These are phyloP conservation scores for Dactylorhiza incarnata DNA, from an alignment of 106 monocot genomes.

Conservation along the genomic window DNA sequence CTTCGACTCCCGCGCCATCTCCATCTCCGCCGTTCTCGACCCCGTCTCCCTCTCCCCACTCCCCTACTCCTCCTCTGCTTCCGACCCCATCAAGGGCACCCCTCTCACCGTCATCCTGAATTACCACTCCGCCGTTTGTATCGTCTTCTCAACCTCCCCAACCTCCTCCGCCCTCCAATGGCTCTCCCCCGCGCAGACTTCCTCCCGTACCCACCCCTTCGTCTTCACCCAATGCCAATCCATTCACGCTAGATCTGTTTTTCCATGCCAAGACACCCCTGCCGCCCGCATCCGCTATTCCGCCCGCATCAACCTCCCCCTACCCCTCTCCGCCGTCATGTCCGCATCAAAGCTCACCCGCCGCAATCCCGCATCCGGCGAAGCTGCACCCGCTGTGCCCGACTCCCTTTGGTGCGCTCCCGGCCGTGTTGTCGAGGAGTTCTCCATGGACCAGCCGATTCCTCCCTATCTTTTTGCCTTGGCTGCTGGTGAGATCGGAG, in stretches of 20 bases:
- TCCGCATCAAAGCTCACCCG: slow-evolving; percentile 46
- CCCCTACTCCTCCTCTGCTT: slow-evolving; percentile 29
- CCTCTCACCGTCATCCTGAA: slow-evolving; percentile 49
- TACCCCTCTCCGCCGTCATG: slow-evolving; percentile 58
- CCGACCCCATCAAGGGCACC: slow-evolving; percentile 40
- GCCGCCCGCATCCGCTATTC: slow-evolving; percentile 69
- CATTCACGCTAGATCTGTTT: slow-evolving; percentile 84
- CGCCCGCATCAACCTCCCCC: slow-evolving; percentile 63
- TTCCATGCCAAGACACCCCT: slow-evolving; percentile 99
- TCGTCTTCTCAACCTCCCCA: slow-evolving; percentile 62
- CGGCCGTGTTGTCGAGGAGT: slow-evolving; percentile 71
- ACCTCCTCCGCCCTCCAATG: slow-evolving; percentile 84
- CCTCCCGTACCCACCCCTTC: slow-evolving; percentile 45
- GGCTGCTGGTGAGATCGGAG: slow-evolving; percentile 66
- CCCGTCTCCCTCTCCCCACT: slow-evolving; percentile 17
- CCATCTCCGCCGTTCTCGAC: slow-evolving; percentile 47
- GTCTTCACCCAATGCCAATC: slow-evolving; percentile 93
- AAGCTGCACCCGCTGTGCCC: slow-evolving; percentile 11
- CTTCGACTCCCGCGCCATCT: slow-evolving; percentile 54
- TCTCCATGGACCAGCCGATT: slow-evolving; percentile 74
- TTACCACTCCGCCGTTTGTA: slow-evolving; percentile 29
- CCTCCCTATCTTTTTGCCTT: slow-evolving; percentile 91
- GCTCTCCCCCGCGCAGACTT: slow-evolving; percentile 72
- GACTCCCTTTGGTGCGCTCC: slow-evolving; percentile 54
- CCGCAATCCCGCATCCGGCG: slow-evolving; percentile 38